A percentile compares a stretch with the other conserved stretches of the same genome.
Evolutionary conservation across 805 yeast species (phyloP).

Genomic region (Metschnikowia lochheadii): DNA sequence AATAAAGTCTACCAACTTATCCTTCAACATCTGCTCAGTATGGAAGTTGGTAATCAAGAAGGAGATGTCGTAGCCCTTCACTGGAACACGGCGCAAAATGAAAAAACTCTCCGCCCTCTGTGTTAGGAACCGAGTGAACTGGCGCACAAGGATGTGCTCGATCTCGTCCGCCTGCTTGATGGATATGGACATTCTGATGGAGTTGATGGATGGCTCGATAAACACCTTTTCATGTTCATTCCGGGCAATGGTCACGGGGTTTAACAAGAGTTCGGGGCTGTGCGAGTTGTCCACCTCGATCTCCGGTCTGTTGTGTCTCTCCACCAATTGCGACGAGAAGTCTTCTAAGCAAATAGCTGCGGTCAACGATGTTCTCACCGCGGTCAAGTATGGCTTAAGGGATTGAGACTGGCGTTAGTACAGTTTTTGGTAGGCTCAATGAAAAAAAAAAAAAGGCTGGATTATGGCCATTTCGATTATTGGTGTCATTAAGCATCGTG

Average conservation of each 20-base stretch:
- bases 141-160: conserved; percentile 89
- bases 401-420: conserved; percentile 77
- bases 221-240: conserved; percentile 90
- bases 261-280: conserved; percentile 78
- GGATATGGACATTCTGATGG: conserved; percentile 83
- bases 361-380: conserved; percentile 88
- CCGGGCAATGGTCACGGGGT: conserved; percentile 86
- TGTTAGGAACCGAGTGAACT: conserved; percentile 88
- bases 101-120: conserved; percentile 94
- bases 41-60: conserved; percentile 91
- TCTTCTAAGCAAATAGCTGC: conserved; percentile 91
- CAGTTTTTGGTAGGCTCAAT: too few species aligned
- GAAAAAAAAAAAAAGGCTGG: too few species aligned
- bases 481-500: too few species aligned
- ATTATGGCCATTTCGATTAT: too few species aligned
- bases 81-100: conserved; percentile 86
- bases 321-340: conserved; percentile 92
- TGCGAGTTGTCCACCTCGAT: conserved; percentile 73
- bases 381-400: conserved; percentile 87
- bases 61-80: conserved; percentile 87
- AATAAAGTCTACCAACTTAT: conserved; percentile 91
- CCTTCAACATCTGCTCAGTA: conserved; percentile 93
- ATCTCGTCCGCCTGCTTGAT: conserved; percentile 98
- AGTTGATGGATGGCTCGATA: conserved; percentile 91
- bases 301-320: conserved; percentile 96